Percentiles rank a stretch among this genome's conserved stretches.
These are phyloP conservation scores for Solanum sejunctum DNA, from an alignment of 257 asterid genomes.

Conservation along the genomic window DNA sequence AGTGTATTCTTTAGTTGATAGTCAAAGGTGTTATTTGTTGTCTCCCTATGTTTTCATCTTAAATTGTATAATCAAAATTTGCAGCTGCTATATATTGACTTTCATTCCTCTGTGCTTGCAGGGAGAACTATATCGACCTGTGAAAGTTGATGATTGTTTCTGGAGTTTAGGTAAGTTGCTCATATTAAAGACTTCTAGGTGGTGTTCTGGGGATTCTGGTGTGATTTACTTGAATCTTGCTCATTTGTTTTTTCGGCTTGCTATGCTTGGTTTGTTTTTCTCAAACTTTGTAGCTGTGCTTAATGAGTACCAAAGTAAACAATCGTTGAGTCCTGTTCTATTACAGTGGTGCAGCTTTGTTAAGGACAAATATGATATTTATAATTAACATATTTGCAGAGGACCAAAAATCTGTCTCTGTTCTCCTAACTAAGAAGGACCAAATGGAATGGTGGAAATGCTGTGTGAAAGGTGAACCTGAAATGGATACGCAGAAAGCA, in stretches of 20 bases:
- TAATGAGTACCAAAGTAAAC: not conserved
- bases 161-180: conserved; percentile 66
- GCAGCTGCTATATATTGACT: not conserved
- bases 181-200: not conserved
- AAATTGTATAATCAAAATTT: not conserved
- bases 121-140: conserved; percentile 61
- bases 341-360: not conserved
- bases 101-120: conserved; percentile 15
- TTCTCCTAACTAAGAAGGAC: conserved; percentile 67
- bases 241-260: not conserved
- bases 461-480: conserved; percentile 80
- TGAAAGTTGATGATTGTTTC: conserved; percentile 71
- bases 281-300: not conserved
- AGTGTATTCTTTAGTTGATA: not conserved
- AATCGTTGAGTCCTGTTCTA: not conserved
- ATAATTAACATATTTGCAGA: conserved; percentile 20
- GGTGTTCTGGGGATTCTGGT: not conserved
- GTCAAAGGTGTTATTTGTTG: not conserved
- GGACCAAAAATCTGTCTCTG: conserved; percentile 63
- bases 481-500: conserved; percentile 67
- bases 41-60: not conserved
- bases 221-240: not conserved
- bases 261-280: not conserved
- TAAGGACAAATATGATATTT: not conserved
- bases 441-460: conserved; percentile 97